Evolutionary conservation across 352 stramenopile genomes (phyloP), one percentile per base, ranked within the genome.

Genomic region (Globisporangium cystogenes): DNA sequence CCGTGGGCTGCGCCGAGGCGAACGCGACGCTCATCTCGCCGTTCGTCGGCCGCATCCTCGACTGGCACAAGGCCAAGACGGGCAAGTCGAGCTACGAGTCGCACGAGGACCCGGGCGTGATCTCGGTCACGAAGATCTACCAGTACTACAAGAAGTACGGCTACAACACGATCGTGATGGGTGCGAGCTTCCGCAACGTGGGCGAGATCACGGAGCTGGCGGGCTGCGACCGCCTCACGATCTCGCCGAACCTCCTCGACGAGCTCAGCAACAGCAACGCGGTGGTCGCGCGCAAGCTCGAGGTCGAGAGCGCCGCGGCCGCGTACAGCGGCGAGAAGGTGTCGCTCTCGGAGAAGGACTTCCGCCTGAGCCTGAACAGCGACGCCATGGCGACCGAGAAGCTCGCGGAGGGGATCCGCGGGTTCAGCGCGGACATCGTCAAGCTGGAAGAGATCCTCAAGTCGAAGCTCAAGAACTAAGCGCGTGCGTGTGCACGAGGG

Each of bases 81-180:
- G 81, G 82, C 71, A 96, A 96, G 61, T 82, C 90, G 33, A 83
- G 75, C 60, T 98, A 97, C 72, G 82, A 89, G 61, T 89, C 93
- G 21, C 72, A 92, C 62, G 95, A 98, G 58, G 97, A 99, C 84
- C 95, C 96, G 24, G 97, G 97, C 62, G 97, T 99, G n/a, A 59
- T 98, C 48, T 91, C 82, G 37, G 96, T 99, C 39, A 87, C 80
- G 53, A 93, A 96, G 68, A 99, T 99, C 73, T 99, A 99, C 75
- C 83, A 95, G 55, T 99, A 99, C 79, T 99, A 98, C 87, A 99
- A 99, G 75, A 99, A 98, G 80, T 97, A 88, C 77, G 87, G 76
- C 55, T 96, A 97, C 77, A 77, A 95, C 55, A 98, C 93, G 18
- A 96, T 98, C 47, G 92, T 98, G 53, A 98, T 98, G 94, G 93